Conservation (phyloP, 371 early-diverging fungal species). For the Rhizopus arrhizus region DNA sequence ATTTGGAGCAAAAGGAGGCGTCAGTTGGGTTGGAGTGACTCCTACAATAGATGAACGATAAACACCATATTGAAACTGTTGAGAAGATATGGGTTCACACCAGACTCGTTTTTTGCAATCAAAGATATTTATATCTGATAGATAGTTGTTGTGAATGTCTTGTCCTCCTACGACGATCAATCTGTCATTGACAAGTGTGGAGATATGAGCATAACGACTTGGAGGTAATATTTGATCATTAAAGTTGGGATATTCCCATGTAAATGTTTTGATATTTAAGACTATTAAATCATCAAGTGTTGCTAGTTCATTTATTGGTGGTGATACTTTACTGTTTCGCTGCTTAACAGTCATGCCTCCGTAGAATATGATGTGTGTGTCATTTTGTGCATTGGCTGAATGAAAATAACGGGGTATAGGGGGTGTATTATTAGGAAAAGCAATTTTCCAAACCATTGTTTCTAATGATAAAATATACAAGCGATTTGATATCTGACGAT, state of each 20-base stretch:
- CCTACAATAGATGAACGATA: constrained; percentile 70
- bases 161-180: constrained; percentile 75
- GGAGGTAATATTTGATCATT: constrained; percentile 35
- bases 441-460: constrained; percentile 49
- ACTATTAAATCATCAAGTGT: constrained; percentile 63
- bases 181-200: constrained; percentile 51
- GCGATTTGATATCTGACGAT: constrained; percentile 58
- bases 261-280: constrained; percentile 37
- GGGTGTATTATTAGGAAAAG: constrained; percentile 31
- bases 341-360: constrained; percentile 58
- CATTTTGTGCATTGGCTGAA: constrained; percentile 49
- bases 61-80: constrained; percentile 61
- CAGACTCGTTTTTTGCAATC: constrained; percentile 58
- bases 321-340: constrained; percentile 5
- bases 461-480: constrained; percentile 60
- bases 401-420: constrained; percentile 71
- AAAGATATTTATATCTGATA: constrained; percentile 67
- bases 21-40: constrained; percentile 35
- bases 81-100: constrained; percentile 56
- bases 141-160: constrained; percentile 62
- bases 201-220: constrained; percentile 72
- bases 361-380: constrained; percentile 46
- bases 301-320: constrained; percentile 1
- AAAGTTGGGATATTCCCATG: constrained; percentile 53
- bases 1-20: constrained; percentile 26